These are phyloP conservation scores for Tilletia indica DNA, from an alignment of 1,284 basidiomycete genomes.

Conservation along the genomic window DNA sequence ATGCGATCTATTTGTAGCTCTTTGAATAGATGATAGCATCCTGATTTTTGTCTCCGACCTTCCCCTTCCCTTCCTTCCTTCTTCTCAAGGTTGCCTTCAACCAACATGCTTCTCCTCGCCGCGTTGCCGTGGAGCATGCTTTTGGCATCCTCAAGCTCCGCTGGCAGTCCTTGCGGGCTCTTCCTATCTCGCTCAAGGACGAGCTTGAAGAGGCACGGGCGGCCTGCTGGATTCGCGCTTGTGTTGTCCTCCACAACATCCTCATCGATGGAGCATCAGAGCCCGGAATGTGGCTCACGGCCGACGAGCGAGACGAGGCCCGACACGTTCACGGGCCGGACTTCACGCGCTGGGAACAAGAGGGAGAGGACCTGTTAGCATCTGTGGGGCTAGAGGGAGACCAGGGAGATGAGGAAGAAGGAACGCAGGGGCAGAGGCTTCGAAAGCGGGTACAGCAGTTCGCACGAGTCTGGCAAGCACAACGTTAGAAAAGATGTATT, in stretches of 20 bases:
- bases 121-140: constrained; percentile 8
- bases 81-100: constrained; percentile 4
- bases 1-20: background rate
- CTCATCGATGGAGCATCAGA: background rate
- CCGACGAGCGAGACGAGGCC: background rate
- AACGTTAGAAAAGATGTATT: too few species aligned
- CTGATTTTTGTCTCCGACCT: background rate
- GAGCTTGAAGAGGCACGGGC: background rate
- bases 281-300: background rate
- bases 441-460: too few species aligned
- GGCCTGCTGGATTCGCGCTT: constrained; percentile 2
- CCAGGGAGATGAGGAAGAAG: background rate
- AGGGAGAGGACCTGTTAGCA: background rate
- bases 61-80: too few species aligned
- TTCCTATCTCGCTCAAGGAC: background rate
- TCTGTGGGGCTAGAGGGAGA: background rate
- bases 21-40: background rate
- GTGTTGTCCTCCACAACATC: constrained; percentile 5
- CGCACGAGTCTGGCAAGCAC: too few species aligned
- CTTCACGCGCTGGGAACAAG: background rate
- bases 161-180: constrained; percentile 1
- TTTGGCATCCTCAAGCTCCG: constrained; percentile 9
- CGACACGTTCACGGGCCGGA: background rate
- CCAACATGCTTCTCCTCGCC: background rate
- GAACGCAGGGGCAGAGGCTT: background rate